Evolutionary conservation across 768 basidiomycete genomes (phyloP), one percentile per base, ranked within the genome.

Genomic region (Lactarius sanguifluus): DNA sequence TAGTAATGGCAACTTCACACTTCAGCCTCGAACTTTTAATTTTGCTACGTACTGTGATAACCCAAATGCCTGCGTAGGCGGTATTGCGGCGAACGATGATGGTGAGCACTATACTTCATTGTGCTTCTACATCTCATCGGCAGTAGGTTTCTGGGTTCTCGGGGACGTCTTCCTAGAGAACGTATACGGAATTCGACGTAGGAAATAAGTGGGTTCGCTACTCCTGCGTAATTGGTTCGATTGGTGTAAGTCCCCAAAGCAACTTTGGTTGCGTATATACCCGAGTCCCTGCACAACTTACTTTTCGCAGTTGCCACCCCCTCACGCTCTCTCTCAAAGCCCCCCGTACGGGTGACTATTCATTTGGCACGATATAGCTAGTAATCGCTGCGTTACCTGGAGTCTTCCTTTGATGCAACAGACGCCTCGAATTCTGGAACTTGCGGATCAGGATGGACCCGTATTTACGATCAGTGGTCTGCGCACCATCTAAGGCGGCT

Each of bases 1-100:
- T 65, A 72, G 73, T 65, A 72, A 72, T 10, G 50, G 25, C n/a
- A 69, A 64, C 0, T 77, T 75, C 70, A 30, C 63, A 1, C 68
- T 79, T 64, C 57, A 64, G 41, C 32, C 71, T 2, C 65, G 58
- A 18, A 71, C 56, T 13, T 63, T 72, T 72, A 79, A 77, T 70
- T 70, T 80, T 23, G 60, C 30, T n/a, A 18, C n/a, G 23, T 28
- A 5, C 76, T 76, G 18, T 52, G 59, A 1, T 47, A 67, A 34
- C 30, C 57, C 54, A 8, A 43, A 38, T 8, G 59, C 61, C 59
- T 73, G 72, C 64, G 28, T 72, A 32, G 71, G 67, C 12, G 65
- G 63, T 28, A 32, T 71, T 36, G 66, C 43, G 12, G 38, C 55
- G 7, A 41, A 43, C 47, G 68, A 38, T 9, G 5, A 32, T 36